A percentile compares a stretch with the other conserved stretches of the same genome.
These are phyloP conservation scores for Prunus mume DNA, from an alignment of 306 rosid species.

Conservation along the genomic window DNA sequence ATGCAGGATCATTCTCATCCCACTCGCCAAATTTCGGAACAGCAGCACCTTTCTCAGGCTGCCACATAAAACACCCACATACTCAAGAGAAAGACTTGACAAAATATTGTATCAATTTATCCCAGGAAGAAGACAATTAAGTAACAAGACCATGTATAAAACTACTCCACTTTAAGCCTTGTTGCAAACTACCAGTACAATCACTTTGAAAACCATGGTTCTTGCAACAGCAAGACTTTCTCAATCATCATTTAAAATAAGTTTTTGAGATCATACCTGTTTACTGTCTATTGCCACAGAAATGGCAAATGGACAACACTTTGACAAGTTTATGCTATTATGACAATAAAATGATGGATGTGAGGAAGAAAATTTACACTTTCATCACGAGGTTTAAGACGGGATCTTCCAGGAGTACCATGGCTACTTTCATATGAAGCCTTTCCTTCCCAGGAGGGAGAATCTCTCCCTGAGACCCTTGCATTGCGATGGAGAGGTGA, in stretches of 20 bases:
- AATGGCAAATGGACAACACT: background rate
- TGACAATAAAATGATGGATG: background rate
- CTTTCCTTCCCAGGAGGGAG: slow-evolving; percentile 66
- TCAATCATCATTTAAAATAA: background rate
- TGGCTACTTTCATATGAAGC: slow-evolving; percentile 59
- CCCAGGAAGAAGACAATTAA: background rate
- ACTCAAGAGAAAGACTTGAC: slow-evolving; percentile 15
- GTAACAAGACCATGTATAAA: background rate
- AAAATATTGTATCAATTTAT: background rate
- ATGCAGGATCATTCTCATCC: slow-evolving; percentile 75
- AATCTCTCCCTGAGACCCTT: slow-evolving; percentile 55
- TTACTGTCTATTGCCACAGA: background rate
- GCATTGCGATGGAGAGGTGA: slow-evolving; percentile 86
- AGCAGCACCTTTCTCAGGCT: slow-evolving; percentile 89
- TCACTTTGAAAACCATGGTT: background rate
- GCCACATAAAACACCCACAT: slow-evolving; percentile 25
- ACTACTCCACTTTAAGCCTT: background rate
- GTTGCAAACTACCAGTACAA: background rate
- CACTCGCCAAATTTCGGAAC: slow-evolving; percentile 97
- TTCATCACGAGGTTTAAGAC: slow-evolving; percentile 68
- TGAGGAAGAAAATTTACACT: slow-evolving; percentile 47
- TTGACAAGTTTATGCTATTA: slow-evolving; percentile 1
- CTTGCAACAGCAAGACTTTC: background rate
- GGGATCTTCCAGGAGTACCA: slow-evolving; percentile 75
- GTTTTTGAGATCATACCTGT: background rate